phyloP scores from a whole-genome alignment of 192 early-diverging fungal species.

The Coemansia sp. region DNA sequence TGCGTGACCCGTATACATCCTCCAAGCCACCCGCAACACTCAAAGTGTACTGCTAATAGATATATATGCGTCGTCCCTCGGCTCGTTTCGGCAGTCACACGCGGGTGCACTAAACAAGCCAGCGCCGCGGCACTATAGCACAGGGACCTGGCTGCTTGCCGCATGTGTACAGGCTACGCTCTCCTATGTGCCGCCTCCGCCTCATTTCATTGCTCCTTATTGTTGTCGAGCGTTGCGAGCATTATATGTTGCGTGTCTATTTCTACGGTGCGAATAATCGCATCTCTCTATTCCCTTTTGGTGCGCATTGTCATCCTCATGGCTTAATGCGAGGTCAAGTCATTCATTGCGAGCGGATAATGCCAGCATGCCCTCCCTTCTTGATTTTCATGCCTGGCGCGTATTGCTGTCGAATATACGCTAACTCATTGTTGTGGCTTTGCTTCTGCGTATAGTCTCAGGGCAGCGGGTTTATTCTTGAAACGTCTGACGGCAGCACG shows the following conservation, averaged over 20 bases:
- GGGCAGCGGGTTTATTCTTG: conserved; percentile 45
- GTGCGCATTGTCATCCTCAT: conserved; percentile 2
- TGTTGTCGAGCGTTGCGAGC: background rate
- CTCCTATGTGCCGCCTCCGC: conserved; percentile 2
- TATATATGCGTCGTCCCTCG: background rate
- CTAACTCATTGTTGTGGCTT: background rate
- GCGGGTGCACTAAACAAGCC: background rate
- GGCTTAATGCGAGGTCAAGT: conserved; percentile 1
- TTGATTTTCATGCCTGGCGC: conserved; percentile 4
- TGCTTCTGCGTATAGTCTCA: conserved; percentile 33
- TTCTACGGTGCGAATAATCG: conserved; percentile 4
- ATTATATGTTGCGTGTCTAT: conserved; percentile 3
- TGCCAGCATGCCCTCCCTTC: conserved; percentile 1
- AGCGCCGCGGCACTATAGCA: conserved; percentile 5
- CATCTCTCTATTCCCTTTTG: conserved; percentile 4
- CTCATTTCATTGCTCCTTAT: background rate
- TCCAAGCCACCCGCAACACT: conserved; percentile 2
- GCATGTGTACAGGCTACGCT: background rate
- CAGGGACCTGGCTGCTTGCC: conserved; percentile 1
- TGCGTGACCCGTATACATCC: background rate
- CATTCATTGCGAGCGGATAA: background rate
- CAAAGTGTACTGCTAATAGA: background rate
- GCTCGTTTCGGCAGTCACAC: conserved; percentile 4
- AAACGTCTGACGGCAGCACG: conserved; percentile 44
- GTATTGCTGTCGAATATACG: conserved; percentile 1